phyloP scores from a whole-genome alignment of 169 alveolate species.

The Plasmodium reichenowi region DNA sequence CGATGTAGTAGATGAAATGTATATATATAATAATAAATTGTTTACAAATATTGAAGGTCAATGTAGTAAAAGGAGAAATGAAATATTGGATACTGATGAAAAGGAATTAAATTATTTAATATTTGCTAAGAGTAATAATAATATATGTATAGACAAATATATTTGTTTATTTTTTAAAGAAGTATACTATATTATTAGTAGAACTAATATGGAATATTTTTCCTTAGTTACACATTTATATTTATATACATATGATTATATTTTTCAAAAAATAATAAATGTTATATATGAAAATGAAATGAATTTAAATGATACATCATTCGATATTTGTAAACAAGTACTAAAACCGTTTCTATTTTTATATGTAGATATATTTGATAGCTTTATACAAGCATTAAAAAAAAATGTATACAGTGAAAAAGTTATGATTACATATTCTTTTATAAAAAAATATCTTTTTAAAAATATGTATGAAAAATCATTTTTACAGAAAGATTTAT shows the following conservation, averaged over 20 bases:
- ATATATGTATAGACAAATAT: constrained; percentile 53
- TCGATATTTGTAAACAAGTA: constrained; percentile 27
- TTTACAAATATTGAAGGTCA: constrained; percentile 8
- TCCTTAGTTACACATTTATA: constrained; percentile 23
- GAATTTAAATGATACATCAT: constrained; percentile 64
- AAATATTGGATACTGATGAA: constrained; percentile 1
- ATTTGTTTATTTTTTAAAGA: constrained; percentile 39
- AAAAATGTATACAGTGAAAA: constrained; percentile 27
- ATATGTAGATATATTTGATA: constrained; percentile 51
- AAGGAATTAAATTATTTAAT: constrained; percentile 17
- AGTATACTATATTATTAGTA: constrained; percentile 49
- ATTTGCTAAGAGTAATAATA: constrained; percentile 18
- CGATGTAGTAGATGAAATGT: constrained; percentile 12
- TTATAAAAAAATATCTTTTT: constrained; percentile 68
- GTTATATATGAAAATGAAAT: constrained; percentile 67
- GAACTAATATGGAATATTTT: constrained; percentile 30
- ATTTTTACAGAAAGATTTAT: constrained; percentile 57
- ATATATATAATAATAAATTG: constrained; percentile 40
- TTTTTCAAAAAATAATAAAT: constrained; percentile 54
- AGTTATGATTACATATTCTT: constrained; percentile 30
- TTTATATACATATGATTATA: constrained; percentile 49
- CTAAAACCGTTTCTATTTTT: constrained; percentile 66
- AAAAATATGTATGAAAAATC: constrained; percentile 61
- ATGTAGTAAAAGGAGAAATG: too few species aligned
- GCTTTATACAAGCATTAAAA: constrained; percentile 24